Evolutionary conservation across 169 alveolate species (phyloP).

Genomic region (Plasmodium falciparum): DNA sequence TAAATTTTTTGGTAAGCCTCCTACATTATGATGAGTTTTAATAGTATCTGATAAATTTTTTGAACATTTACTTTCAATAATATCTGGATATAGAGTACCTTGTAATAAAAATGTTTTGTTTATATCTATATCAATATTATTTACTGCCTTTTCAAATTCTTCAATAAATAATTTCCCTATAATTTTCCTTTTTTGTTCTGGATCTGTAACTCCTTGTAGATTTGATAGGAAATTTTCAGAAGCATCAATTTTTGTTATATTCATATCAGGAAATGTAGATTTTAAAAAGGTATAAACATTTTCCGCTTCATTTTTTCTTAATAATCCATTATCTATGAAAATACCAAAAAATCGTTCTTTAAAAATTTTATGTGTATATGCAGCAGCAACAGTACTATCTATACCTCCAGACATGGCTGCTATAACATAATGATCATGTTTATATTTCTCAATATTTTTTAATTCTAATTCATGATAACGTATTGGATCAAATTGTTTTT

Average conservation of each 20-base stretch:
- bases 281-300: slow-evolving; percentile 80
- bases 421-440: slow-evolving; percentile 78
- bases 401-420: slow-evolving; percentile 89
- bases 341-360: slow-evolving; percentile 84
- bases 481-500: slow-evolving; percentile 74
- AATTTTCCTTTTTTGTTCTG: slow-evolving; percentile 83
- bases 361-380: slow-evolving; percentile 82
- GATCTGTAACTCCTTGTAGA: slow-evolving; percentile 82
- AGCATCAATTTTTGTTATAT: slow-evolving; percentile 81
- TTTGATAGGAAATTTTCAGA: slow-evolving; percentile 79
- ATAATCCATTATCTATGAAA: slow-evolving; percentile 84
- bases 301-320: slow-evolving; percentile 85
- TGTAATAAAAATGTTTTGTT: slow-evolving; percentile 81
- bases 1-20: slow-evolving; percentile 84
- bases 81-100: slow-evolving; percentile 87
- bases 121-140: slow-evolving; percentile 81
- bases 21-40: slow-evolving; percentile 87
- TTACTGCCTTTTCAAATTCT: slow-evolving; percentile 84
- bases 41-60: slow-evolving; percentile 81
- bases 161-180: slow-evolving; percentile 86
- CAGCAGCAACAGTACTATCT: slow-evolving; percentile 87
- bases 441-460: slow-evolving; percentile 76
- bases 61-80: slow-evolving; percentile 81
- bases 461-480: slow-evolving; percentile 77
- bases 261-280: slow-evolving; percentile 82